Base-by-base conservation (phyloP, 371 early-diverging fungal species). In the Catenaria anguillulae region DNA sequence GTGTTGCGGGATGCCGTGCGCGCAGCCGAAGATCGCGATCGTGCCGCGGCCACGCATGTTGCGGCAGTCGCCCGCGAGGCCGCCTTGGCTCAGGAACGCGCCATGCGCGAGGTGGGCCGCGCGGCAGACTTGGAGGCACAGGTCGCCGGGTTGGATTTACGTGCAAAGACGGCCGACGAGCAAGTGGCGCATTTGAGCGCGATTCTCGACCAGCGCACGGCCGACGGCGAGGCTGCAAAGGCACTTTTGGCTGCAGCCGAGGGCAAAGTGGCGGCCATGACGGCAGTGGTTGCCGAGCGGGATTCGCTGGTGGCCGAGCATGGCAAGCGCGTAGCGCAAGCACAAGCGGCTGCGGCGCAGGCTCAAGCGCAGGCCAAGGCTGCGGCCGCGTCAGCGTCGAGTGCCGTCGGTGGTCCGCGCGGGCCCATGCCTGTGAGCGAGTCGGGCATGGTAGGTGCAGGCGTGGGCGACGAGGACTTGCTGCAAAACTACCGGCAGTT, bases 401-500 rank as follows among this genome's bases (percentile, higher is more conserved):
- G 19, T 3, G 45, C 45, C 19, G 37, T 4, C 37, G 37, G 37
- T 13, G 37, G 8, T 4, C 8, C 8, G 4, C 4, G 13, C 37
- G 37, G 37, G 37, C 8, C 37, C n/a, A n/a, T n/a, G n/a, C n/a
- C n/a, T 13, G 37, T 4, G 37, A 8, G 4, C 37, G 37, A 13
- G 8, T 37, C 37, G 37, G 8, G 8, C 37, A 13, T 13, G 37
- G 37, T 37, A 4, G 37, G 37, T 37, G 13, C 37, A 4, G 37
- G 37, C 8, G 46, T 24, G 46, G 10, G n/a, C 46, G 46, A 46
- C n/a, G 46, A 21, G n/a, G 46, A 46, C 6, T 12, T 50, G 52
- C 52, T 50, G 21, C 21, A 26, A 31, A 26, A 50, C 29, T 69
- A 66, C 60, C 75, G 89, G 87, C 70, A 79, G 29, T 65, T 92